These are phyloP conservation scores for Rhododendron mucronatum DNA, from an alignment of 148 eudicot species.

Conservation along the genomic window DNA sequence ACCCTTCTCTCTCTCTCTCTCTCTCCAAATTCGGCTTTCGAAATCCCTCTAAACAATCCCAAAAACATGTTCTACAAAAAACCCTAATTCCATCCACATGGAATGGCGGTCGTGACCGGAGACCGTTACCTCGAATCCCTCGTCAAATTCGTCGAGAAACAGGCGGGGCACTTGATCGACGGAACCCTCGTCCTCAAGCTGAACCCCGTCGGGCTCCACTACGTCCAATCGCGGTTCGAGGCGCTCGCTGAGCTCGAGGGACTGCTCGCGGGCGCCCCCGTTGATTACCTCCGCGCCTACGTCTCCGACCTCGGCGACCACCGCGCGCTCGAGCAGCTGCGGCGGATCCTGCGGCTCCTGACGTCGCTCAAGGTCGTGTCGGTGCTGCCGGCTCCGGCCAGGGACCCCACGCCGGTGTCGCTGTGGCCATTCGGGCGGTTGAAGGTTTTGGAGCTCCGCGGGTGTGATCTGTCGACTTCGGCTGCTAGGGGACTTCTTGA, in stretches of 20 bases:
- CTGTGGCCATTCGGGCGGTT: conserved; percentile 58
- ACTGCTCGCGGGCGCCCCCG: conserved; percentile 78
- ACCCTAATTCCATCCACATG: not conserved
- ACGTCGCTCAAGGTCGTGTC: conserved; percentile 68
- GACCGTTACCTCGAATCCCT: conserved; percentile 80
- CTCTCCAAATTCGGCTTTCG: not conserved
- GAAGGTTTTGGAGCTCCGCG: conserved; percentile 90
- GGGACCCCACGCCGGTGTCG: conserved; percentile 76
- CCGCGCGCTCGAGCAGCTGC: conserved; percentile 79
- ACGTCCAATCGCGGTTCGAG: conserved; percentile 78
- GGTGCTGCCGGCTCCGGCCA: conserved; percentile 41
- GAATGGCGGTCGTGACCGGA: conserved; percentile 69
- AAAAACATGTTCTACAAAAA: not conserved
- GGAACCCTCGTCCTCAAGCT: conserved; percentile 58
- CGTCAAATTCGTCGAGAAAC: conserved; percentile 64
- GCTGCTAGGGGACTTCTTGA: conserved; percentile 77
- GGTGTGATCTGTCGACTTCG: conserved; percentile 83
- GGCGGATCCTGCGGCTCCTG: conserved; percentile 66
- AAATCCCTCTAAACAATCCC: not conserved
- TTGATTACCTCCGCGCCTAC: conserved; percentile 86
- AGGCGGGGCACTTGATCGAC: conserved; percentile 60
- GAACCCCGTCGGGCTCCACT: conserved; percentile 81
- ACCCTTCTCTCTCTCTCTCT: not conserved
- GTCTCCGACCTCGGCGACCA: conserved; percentile 91
- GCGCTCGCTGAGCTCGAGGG: conserved; percentile 73